Percentiles rank a stretch among this genome's conserved stretches.
phyloP scores from a whole-genome alignment of 164 flowering plant genomes.

The Vitis amurensis region DNA sequence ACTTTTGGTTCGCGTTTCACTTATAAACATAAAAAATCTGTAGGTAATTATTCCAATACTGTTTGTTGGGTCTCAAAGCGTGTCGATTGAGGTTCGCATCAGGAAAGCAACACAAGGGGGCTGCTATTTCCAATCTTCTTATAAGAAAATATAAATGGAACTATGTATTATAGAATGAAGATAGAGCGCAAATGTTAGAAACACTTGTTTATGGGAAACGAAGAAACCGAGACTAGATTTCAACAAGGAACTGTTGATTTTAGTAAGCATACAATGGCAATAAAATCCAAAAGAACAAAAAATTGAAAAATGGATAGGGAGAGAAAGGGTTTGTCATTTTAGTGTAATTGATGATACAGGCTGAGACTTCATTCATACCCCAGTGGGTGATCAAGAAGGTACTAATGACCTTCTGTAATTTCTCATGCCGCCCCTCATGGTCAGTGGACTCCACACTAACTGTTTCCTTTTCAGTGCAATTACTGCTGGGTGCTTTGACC shows the following conservation, averaged over 20 bases:
- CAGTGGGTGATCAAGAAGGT: slow-evolving; percentile 25
- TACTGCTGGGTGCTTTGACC: slow-evolving; percentile 62
- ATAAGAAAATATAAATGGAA: too few species aligned
- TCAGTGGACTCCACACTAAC: slow-evolving; percentile 81
- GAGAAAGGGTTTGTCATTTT: background rate
- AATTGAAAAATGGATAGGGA: background rate
- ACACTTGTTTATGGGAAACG: too few species aligned
- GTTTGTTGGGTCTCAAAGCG: too few species aligned
- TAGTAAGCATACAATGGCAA: slow-evolving; percentile 5
- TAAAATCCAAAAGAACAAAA: background rate
- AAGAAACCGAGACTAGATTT: too few species aligned
- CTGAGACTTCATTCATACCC: slow-evolving; percentile 1
- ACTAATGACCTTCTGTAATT: slow-evolving; percentile 41
- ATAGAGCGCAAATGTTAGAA: too few species aligned
- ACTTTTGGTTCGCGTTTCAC: too few species aligned
- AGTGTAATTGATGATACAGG: background rate
- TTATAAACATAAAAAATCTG: too few species aligned
- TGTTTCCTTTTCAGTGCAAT: slow-evolving; percentile 58
- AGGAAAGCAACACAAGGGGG: too few species aligned
- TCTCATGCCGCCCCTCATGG: slow-evolving; percentile 40
- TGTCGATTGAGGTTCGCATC: too few species aligned
- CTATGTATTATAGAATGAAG: too few species aligned
- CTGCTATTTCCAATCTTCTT: too few species aligned
- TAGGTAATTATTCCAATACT: too few species aligned
- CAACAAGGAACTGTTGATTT: background rate